These are phyloP conservation scores for Oryza meyeriana DNA, from an alignment of 176 grass and related monocot species.

Conservation along the genomic window DNA sequence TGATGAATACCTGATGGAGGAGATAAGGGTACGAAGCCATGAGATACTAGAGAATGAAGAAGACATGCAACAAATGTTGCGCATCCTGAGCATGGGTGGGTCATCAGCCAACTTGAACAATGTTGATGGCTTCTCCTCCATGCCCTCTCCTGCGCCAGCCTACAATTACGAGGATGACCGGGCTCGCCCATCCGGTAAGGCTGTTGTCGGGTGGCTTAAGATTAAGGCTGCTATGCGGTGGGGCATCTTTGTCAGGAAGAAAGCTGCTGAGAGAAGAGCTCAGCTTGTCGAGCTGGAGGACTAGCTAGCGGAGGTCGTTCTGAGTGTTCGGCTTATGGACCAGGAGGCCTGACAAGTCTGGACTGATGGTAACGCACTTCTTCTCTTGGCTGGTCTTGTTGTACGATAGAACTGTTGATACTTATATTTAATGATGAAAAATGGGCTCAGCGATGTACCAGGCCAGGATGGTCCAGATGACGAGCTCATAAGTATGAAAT, in stretches of 20 bases:
- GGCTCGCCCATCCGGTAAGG: conserved; percentile 60
- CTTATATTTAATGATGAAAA: conserved; percentile 18
- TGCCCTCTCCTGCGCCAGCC: conserved; percentile 35
- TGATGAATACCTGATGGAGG: conserved; percentile 83
- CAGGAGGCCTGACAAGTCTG: conserved; percentile 16
- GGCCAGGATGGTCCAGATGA: not conserved
- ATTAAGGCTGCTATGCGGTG: conserved; percentile 98
- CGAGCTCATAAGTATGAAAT: not conserved
- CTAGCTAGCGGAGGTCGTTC: conserved; percentile 32
- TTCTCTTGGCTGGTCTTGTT: conserved; percentile 16
- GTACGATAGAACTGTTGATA: conserved; percentile 6
- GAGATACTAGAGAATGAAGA: conserved; percentile 90
- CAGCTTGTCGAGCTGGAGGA: conserved; percentile 93
- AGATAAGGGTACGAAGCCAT: conserved; percentile 85
- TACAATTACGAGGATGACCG: conserved; percentile 63
- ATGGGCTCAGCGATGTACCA: not conserved
- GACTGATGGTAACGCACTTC: not conserved
- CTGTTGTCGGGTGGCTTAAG: conserved; percentile 97
- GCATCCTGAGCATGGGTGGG: conserved; percentile 60
- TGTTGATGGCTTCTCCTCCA: conserved; percentile 48
- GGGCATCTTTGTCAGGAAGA: conserved; percentile 93
- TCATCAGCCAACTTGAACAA: conserved; percentile 33
- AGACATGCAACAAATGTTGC: conserved; percentile 95
- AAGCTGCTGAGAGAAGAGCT: conserved; percentile 91
- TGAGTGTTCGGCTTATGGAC: conserved; percentile 44